Evolutionary conservation across 345 rosid genomes (phyloP), one percentile per base, ranked within the genome.

Genomic region (Camelina laxa): DNA sequence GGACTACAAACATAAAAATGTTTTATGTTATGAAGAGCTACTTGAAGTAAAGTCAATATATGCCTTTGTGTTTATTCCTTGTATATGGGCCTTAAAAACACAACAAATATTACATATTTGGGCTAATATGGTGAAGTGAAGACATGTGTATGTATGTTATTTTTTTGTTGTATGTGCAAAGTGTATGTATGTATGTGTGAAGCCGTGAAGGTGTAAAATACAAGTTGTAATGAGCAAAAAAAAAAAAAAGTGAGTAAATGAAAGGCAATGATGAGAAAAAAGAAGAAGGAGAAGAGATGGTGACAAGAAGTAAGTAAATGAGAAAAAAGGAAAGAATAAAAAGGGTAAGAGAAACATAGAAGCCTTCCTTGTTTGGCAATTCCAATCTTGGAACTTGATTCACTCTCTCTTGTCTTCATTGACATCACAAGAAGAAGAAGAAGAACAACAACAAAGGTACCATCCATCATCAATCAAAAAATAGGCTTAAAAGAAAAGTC

Each of bases 311-410:
- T 47, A 55, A 76, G 80, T 76, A 76, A 61, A 64, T 27, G 16
- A 70, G 48, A n/a, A 4, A 4, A 77, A 77, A 36, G 48, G 80
- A 64, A 70, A 70, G 39, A 57, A 70, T 15, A 64, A 56, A 64
- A 13, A 64, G 12, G 5, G 67, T 15, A 48, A 65, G 61, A 64
- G 76, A 72, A 71, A 72, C 77, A 77, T 72, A 30, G 57, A 77
- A 65, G 3, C 24, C 42, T 65, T 71, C 76, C 77, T 50, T 5
- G 13, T 72, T 65, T 71, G 69, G 76, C 57, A 71, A 57, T 27
- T 20, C 4, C 16, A 4, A 58, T 59, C 68, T 71, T 72, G 80
- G 76, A 76, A 76, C 80, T 76, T 70, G 80, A 35, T 11, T 11
- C 41, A 58, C 39, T 19, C 55, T 30, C 54, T 49, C 47, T 64